Base-by-base conservation (phyloP, 2,329 filamentous ascomycete genomes). In the Beauveria bassiana region DNA sequence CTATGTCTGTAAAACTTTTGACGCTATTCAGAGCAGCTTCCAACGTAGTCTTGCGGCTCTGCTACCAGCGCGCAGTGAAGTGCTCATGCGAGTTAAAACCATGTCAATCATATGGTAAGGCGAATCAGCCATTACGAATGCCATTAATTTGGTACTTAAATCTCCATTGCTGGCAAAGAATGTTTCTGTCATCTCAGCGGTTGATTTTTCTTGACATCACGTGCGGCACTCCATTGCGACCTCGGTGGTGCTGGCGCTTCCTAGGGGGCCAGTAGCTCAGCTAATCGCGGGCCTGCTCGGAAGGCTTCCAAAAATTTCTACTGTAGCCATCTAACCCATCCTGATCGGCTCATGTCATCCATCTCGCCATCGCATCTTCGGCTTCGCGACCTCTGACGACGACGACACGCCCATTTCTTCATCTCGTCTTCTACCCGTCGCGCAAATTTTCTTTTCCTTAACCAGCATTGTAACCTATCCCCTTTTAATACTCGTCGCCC, bases 291-390 rank as follows among this genome's bases (percentile, higher is more conserved):
- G 38, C 57, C 47, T 45, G 47, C 7, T 60, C 49, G 58, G 58
- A 54, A 38, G 47, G 50, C 58, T 60, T 60, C 58, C 58, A 60
- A 60, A 60, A 60, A 46, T 54, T 60, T 60, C 58, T 60, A 60
- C 58, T 54, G 49, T 47, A 54, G 40, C 38, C 46, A 14, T 31
- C 28, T n/a, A 50, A 20, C 34, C 26, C 49, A 52, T 60, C 57
- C 47, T 51, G 24, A 51, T 59, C 45, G 45, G 31, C 47, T n/a
- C 24, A 38, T 40, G 50, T 46, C 59, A 57, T 57, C 43, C 34
- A 58, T 52, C 47, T 24, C 28, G 12, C 40, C 43, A 60, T 47
- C 58, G 58, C 54, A 47, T 38, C 14, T 16, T 10, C 28, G 38
- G 14, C 20, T 18, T 20, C 5, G 45, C 50, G 50, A 47, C 50